Evolutionary conservation across 2,329 filamentous ascomycete species (phyloP), one percentile per base, ranked within the genome.

Genomic region (Triangularia verruculosa): DNA sequence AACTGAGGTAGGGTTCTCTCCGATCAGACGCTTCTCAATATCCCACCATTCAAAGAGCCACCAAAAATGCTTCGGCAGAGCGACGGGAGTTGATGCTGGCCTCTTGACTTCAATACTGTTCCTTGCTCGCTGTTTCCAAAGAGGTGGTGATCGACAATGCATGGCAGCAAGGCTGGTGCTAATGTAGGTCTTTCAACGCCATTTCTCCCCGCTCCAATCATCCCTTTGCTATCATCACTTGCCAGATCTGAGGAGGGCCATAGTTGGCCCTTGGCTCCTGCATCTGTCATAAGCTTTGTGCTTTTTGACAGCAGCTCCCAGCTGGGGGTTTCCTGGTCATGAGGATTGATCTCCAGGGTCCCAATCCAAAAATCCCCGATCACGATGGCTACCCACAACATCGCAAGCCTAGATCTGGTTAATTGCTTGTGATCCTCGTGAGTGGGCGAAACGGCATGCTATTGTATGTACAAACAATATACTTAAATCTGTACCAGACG

Each of bases 71-170:
- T n/a, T n/a, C n/a, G n/a, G n/a, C n/a, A n/a, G n/a, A n/a, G n/a
- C n/a, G n/a, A n/a, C n/a, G n/a, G n/a, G n/a, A n/a, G n/a, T n/a
- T n/a, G n/a, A n/a, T n/a, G n/a, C n/a, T n/a, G n/a, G n/a, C n/a
- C n/a, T n/a, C n/a, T n/a, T n/a, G n/a, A n/a, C n/a, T n/a, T n/a
- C n/a, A n/a, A n/a, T n/a, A n/a, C n/a, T n/a, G n/a, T 30, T 57
- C 59, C 24, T 61, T 39, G 57, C 20, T 47, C 17, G 17, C 43
- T 34, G n/a, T 28, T 24, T n/a, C 15, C 24, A 27, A 20, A 27
- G 24, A 17, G 64, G 54, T 28, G 27, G 61, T 22, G 61, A 62
- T 63, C 62, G 58, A 61, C 62, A 47, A 54, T 64, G 65, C 65
- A 66, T 62, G 61, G 30, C 60, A 64, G 53, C 59, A 47, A 57